Conservation (phyloP, 2,329 filamentous ascomycete species). For the Trichoderma cornu-damae region DNA sequence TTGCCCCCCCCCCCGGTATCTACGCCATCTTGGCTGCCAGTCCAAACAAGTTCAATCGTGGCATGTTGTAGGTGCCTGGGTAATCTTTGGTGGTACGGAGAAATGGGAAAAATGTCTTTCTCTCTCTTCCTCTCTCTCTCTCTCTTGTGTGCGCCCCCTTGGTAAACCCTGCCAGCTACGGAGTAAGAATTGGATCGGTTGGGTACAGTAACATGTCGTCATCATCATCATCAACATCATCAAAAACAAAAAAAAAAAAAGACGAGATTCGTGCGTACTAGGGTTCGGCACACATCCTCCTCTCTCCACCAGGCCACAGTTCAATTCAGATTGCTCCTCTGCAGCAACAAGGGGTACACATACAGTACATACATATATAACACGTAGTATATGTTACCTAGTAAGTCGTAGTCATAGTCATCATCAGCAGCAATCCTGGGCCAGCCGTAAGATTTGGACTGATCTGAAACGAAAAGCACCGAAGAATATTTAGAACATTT, state of each 20-base stretch:
- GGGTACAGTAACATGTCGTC: too few species aligned
- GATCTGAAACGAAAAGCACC: constrained; percentile 16
- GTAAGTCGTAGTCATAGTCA: too few species aligned
- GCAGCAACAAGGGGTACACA: background rate
- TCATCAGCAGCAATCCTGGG: background rate
- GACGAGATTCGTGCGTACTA: background rate
- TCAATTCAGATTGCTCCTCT: background rate
- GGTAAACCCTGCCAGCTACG: too few species aligned
- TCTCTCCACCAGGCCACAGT: constrained; percentile 6
- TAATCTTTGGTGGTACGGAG: background rate
- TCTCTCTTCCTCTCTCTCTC: too few species aligned
- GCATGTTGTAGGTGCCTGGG: background rate
- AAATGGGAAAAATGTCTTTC: background rate
- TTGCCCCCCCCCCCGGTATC: too few species aligned
- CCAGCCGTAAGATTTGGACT: background rate
- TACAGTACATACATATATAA: too few species aligned
- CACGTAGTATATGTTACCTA: too few species aligned
- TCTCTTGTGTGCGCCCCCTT: background rate
- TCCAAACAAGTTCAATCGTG: background rate
- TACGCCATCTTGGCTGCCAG: background rate
- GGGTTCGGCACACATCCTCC: background rate
- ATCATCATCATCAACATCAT: too few species aligned
- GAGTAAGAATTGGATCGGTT: too few species aligned
- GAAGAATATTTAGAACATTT: background rate
- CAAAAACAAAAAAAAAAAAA: background rate